Percentiles rank a stretch among this genome's conserved stretches.
phyloP scores from a whole-genome alignment of 805 yeast genomes.

The Scheffersomyces spartinae region DNA sequence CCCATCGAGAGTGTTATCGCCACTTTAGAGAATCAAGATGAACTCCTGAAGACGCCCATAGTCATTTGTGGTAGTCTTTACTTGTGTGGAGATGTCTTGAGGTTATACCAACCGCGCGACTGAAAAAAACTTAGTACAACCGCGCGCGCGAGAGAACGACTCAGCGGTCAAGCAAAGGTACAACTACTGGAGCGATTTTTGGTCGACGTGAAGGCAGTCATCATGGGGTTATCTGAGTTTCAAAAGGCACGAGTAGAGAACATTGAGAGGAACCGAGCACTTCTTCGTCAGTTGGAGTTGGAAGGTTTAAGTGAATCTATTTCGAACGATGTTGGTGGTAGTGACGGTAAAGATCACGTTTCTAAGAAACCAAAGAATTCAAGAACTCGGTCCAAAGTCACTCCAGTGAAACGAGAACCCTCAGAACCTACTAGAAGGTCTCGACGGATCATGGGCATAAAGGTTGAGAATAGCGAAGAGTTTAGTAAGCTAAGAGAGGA shows the following conservation, averaged over 20 bases:
- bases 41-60: conserved; percentile 2
- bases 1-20: conserved; percentile 7
- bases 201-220: no score
- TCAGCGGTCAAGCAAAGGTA: no score
- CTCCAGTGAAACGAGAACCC: conserved; percentile 13
- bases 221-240: conserved; percentile 45
- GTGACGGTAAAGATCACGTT: conserved; percentile 8
- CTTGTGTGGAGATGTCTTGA: conserved; percentile 28
- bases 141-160: no score
- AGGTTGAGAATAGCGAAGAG: conserved; percentile 40
- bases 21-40: conserved; percentile 2
- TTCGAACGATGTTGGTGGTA: conserved; percentile 30
- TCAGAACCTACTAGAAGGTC: conserved; percentile 61
- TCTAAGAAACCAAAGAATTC: conserved; percentile 9
- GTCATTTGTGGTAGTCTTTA: conserved; percentile 31
- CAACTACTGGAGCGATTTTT: no score
- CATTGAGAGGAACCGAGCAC: conserved; percentile 72
- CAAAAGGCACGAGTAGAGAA: conserved; percentile 65
- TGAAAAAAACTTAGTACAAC: no score
- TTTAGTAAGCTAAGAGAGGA: conserved; percentile 18
- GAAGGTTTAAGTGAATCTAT: conserved; percentile 46
- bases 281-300: conserved; percentile 61
- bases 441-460: conserved; percentile 64
- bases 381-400: conserved; percentile 8
- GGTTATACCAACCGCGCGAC: no score